A percentile compares a stretch with the other conserved stretches of the same genome.
Evolutionary conservation across 2,329 filamentous ascomycete genomes (phyloP).

Genomic region (Sporothrix globosa): DNA sequence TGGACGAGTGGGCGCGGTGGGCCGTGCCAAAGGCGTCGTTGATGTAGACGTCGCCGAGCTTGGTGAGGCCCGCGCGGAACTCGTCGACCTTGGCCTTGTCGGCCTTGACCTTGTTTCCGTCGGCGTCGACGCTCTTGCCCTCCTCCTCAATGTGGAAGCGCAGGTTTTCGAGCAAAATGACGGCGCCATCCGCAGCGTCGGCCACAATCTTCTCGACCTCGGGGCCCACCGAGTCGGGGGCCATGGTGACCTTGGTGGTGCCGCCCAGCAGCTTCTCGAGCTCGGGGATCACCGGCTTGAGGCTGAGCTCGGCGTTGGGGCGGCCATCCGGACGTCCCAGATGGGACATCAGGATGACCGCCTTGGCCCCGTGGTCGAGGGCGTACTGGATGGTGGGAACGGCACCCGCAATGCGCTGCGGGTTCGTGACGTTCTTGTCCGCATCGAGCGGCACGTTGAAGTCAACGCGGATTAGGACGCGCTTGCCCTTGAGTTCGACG

Average conservation of each 20-base stretch:
- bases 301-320: conserved; percentile 87
- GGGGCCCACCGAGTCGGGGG: conserved; percentile 85
- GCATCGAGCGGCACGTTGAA: conserved; percentile 98
- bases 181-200: conserved; percentile 76
- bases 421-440: conserved; percentile 95
- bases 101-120: conserved; percentile 97
- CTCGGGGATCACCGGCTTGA: conserved; percentile 88
- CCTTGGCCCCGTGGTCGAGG: conserved; percentile 84
- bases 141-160: conserved; percentile 99
- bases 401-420: conserved; percentile 95
- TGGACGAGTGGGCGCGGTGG: conserved; percentile 97
- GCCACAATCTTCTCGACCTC: conserved; percentile 89
- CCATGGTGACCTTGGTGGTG: conserved; percentile 82
- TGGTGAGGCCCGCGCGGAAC: conserved; percentile 94
- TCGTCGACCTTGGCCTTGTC: conserved; percentile 89
- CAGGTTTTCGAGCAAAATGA: conserved; percentile 94
- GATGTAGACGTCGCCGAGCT: conserved; percentile 93
- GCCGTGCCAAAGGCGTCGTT: conserved; percentile 99
- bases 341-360: conserved; percentile 97
- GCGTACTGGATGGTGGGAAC: conserved; percentile 95
- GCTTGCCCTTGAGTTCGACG: conserved; percentile 96
- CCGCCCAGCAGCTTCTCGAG: conserved; percentile 83
- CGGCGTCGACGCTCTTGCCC: conserved; percentile 88
- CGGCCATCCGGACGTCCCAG: conserved; percentile 93
- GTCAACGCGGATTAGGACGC: conserved; percentile 97